phyloP scores from a whole-genome alignment of 495 filamentous ascomycete genomes.

The Hypoxylon lenormandii region DNA sequence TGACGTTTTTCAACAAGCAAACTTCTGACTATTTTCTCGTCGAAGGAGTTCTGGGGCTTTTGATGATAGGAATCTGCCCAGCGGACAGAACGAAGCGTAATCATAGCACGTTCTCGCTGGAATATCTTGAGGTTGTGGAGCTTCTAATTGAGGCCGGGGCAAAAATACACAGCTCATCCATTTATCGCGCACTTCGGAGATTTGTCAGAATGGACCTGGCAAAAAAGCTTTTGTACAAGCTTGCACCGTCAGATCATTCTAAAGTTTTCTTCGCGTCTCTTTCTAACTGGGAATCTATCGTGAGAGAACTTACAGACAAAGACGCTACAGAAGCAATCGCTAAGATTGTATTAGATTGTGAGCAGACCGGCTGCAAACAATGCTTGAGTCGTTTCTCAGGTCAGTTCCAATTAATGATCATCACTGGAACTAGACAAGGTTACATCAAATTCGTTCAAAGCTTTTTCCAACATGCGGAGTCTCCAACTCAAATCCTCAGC shows the following conservation, averaged over 20 bases:
- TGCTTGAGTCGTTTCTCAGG: background rate
- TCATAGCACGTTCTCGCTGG: background rate
- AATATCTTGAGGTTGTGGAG: slow-evolving; percentile 18
- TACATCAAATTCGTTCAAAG: slow-evolving; percentile 14
- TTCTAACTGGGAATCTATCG: background rate
- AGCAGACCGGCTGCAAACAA: background rate
- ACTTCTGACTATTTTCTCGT: background rate
- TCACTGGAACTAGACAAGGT: slow-evolving; percentile 14
- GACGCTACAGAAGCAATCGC: background rate
- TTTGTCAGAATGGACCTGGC: slow-evolving; percentile 27
- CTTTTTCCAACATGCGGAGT: slow-evolving; percentile 6
- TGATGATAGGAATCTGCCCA: background rate
- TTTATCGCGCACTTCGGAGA: background rate
- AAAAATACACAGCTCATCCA: background rate
- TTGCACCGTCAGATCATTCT: background rate
- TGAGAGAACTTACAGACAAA: background rate
- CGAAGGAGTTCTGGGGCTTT: background rate
- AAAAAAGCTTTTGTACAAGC: background rate
- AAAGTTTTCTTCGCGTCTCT: background rate
- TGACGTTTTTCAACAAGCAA: background rate
- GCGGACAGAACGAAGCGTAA: background rate
- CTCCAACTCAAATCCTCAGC: slow-evolving; percentile 6
- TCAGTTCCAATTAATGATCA: background rate
- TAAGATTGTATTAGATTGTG: slow-evolving; percentile 23
- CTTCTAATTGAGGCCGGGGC: slow-evolving; percentile 17